Evolutionary conservation across 2,329 filamentous ascomycete species (phyloP), one percentile per base, ranked within the genome.

Genomic region (Trichoderma citrinoviride): DNA sequence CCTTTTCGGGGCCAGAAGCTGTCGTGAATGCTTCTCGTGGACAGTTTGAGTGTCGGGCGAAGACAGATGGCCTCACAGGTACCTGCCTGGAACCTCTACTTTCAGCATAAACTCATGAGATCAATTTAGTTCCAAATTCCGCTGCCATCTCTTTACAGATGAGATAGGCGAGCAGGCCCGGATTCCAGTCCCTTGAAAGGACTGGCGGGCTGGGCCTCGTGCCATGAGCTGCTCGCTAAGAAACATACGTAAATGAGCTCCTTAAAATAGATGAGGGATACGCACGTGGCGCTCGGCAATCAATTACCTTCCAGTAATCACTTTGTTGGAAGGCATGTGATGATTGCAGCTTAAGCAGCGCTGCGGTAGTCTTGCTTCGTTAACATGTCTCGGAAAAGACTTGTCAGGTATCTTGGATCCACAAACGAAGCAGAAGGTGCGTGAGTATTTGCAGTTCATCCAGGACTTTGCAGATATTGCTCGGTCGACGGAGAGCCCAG

Each of bases 151-250:
- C 19, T 6, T 37, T 33, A 5, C 37, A 62, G 49, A 61, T 62
- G 58, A 62, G 58, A 62, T 62, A 62, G 40, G 58, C 58, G 58
- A 62, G 58, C 41, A 46, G 52, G 58, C 33, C 19, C 40, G 49
- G 21, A 53, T n/a, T 62, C 25, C 44, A 4, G n/a, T 53, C 23
- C 49, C 49, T 23, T 27, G 27, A 46, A 21, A 46, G 41, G 41
- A 47, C 27, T 29, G 15, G n/a, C 27, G 10, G 15, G 33, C 21
- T 57, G 40, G n/a, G 21, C 17, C 55, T 43, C 27, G 23, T 57
- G 54, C 17, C 40, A 33, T 17, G 25, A 47, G 29, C 49, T 33
- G 21, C 41, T 33, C 7, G n/a, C n/a, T n/a, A n/a, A n/a, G n/a
- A n/a, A n/a, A n/a, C n/a, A n/a, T n/a, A n/a, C n/a, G 37, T 25